Evolutionary conservation across 441 rosid species (phyloP).

Genomic region (Macaranga tanarius): DNA sequence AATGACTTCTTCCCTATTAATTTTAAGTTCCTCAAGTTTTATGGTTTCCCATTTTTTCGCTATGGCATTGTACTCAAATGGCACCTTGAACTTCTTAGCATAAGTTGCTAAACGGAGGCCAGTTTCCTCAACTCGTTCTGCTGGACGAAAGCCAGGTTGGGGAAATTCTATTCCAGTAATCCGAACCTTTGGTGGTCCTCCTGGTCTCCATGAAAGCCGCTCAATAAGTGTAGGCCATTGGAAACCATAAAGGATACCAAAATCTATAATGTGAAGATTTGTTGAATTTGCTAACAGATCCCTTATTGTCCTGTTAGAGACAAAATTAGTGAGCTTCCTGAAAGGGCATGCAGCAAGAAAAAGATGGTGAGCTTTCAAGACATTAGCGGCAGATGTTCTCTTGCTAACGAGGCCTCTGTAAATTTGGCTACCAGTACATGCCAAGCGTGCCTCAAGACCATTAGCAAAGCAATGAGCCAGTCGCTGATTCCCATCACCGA

Average conservation of each 20-base stretch:
- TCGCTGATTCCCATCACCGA: slow-evolving; percentile 81
- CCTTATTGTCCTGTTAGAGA: slow-evolving; percentile 36
- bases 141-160: slow-evolving; percentile 53
- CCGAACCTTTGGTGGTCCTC: slow-evolving; percentile 56
- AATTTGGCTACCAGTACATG: slow-evolving; percentile 64
- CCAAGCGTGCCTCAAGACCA: slow-evolving; percentile 82
- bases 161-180: slow-evolving; percentile 65
- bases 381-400: slow-evolving; percentile 52
- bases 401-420: slow-evolving; percentile 48
- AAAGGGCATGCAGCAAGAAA: slow-evolving; percentile 47
- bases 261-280: slow-evolving; percentile 58
- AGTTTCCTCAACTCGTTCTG: slow-evolving; percentile 57
- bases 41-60: slow-evolving; percentile 70
- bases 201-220: slow-evolving; percentile 38
- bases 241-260: slow-evolving; percentile 68
- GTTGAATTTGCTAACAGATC: slow-evolving; percentile 30
- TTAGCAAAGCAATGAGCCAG: slow-evolving; percentile 71
- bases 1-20: slow-evolving; percentile 43
- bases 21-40: slow-evolving; percentile 61
- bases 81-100: slow-evolving; percentile 46
- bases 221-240: slow-evolving; percentile 59
- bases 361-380: slow-evolving; percentile 66
- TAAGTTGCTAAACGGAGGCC: slow-evolving; percentile 55
- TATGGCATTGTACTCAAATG: slow-evolving; percentile 54
- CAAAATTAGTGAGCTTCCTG: slow-evolving; percentile 33